Conservation (phyloP, 2,329 filamentous ascomycete species). For the Sclerotiophoma versabilis region DNA sequence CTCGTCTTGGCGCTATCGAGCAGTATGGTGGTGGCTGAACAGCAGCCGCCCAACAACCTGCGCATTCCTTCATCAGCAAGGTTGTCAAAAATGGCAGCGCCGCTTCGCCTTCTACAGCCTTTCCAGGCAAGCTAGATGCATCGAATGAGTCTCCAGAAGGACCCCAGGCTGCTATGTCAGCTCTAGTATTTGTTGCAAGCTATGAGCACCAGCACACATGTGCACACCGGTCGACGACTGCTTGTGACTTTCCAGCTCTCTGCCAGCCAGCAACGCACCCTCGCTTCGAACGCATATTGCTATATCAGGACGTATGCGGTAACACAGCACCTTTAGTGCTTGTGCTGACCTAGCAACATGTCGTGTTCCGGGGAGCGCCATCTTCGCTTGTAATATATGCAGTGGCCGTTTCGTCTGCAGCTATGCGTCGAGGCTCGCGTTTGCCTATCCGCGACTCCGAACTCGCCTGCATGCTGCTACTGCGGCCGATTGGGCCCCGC, state of each 20-base stretch:
- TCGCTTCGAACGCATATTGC: background rate
- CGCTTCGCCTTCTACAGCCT: background rate
- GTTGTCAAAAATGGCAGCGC: slow-evolving; percentile 3
- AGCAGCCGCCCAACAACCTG: slow-evolving; percentile 1
- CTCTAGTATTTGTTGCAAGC: background rate
- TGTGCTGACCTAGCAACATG: slow-evolving; percentile 31
- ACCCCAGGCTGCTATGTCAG: background rate
- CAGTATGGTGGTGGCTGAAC: background rate
- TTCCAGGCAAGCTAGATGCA: background rate
- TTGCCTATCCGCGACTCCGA: slow-evolving; percentile 31
- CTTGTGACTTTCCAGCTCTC: slow-evolving; percentile 12
- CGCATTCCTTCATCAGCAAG: slow-evolving; percentile 10
- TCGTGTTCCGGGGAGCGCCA: slow-evolving; percentile 26
- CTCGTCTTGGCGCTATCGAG: slow-evolving; percentile 17
- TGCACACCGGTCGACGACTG: slow-evolving; percentile 10
- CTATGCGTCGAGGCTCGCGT: slow-evolving; percentile 24
- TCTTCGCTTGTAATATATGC: slow-evolving; percentile 30
- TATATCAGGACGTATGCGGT: slow-evolving; percentile 18
- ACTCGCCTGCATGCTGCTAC: slow-evolving; percentile 34
- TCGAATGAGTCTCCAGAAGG: background rate
- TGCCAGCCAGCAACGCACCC: slow-evolving; percentile 23
- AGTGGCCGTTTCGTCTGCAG: slow-evolving; percentile 38
- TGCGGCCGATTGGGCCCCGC: slow-evolving; percentile 35
- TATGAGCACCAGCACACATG: slow-evolving; percentile 4
- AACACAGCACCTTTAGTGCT: slow-evolving; percentile 35